Base-by-base conservation (phyloP, 2,329 filamentous ascomycete genomes). In the Calonectria honghensis region DNA sequence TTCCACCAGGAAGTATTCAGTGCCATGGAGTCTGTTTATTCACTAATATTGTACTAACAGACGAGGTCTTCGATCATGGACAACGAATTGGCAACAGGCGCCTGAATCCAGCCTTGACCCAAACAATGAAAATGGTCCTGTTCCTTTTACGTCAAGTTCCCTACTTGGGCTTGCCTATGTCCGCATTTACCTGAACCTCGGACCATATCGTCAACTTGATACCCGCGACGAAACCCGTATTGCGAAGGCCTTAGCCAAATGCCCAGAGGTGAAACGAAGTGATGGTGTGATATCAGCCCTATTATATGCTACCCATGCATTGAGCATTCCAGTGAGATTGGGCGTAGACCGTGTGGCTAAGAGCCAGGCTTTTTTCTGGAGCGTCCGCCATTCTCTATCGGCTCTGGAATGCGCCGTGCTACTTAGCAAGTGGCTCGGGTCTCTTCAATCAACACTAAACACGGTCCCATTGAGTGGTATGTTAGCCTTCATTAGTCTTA, bases 311-410 rank as follows among this genome's bases (percentile, higher is more conserved):
- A 87, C 88, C 0, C 90, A 91, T 59, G 88, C 89, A 10, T 83
- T 91, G 0, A 90, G 89, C 63, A 90, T 91, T 0, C 90, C 90
- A 0, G 90, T 91, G 6, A 83, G 90, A 29, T 79, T 91, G 0
- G 90, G 90, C 0, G 87, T 91, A 20, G 88, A 90, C 67, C 86
- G 88, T 18, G 89, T 91, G 0, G 89, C 89, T 0, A 84, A 88
- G 20, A 91, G 88, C 20, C 89, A 91, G 66, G 88, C 89, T 0
- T 89, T 90, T 57, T 88, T 90, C 63, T 91, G 90, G 89, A 90
- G 88, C 6, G 89, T 90, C 3, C 85, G 90, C n/a, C 89, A 91
- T 68, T 89, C 89, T 0, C 83, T 91, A 0, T 90, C 88, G 5
- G 88, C 88, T 1, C 83, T 91, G 0, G 90, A 91, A 76, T 91